phyloP scores from a whole-genome alignment of 2,329 filamentous ascomycete genomes.

The Cordyceps cicadae region DNA sequence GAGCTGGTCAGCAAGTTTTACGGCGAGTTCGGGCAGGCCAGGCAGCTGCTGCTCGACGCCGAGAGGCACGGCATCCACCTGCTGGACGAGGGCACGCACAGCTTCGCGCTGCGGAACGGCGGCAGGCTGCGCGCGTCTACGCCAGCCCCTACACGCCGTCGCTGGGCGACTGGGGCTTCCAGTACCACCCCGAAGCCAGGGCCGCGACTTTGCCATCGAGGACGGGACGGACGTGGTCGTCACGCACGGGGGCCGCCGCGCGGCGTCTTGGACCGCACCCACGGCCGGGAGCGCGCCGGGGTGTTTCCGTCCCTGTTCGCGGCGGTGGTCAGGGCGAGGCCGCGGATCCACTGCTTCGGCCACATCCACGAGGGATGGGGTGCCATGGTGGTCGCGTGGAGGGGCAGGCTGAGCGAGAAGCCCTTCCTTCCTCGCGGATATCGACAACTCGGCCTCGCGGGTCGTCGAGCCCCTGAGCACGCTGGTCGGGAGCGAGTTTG shows the following conservation, averaged over 20 bases:
- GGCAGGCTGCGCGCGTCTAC: slow-evolving; percentile 33
- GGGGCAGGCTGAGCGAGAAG: slow-evolving; percentile 15
- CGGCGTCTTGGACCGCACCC: slow-evolving; percentile 33
- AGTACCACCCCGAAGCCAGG: slow-evolving; percentile 27
- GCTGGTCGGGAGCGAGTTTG: not conserved
- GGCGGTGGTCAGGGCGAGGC: slow-evolving; percentile 21
- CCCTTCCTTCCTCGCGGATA: slow-evolving; percentile 39
- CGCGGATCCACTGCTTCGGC: slow-evolving; percentile 30
- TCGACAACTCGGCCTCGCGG: slow-evolving; percentile 36
- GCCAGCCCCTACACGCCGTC: slow-evolving; percentile 38
- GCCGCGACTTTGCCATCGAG: slow-evolving; percentile 21
- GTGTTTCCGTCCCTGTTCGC: slow-evolving; percentile 24
- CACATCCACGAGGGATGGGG: slow-evolving; percentile 28
- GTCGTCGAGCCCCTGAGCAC: slow-evolving; percentile 20
- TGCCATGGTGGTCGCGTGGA: slow-evolving; percentile 40
- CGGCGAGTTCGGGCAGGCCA: slow-evolving; percentile 29
- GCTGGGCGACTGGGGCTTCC: slow-evolving; percentile 33
- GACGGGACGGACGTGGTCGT: slow-evolving; percentile 23
- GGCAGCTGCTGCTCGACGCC: slow-evolving; percentile 20
- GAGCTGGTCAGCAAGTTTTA: slow-evolving; percentile 19
- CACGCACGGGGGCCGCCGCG: slow-evolving; percentile 28
- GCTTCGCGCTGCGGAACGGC: slow-evolving; percentile 32
- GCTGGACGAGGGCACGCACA: slow-evolving; percentile 34
- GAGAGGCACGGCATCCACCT: slow-evolving; percentile 28
- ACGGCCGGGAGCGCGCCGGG: slow-evolving; percentile 21